These are phyloP conservation scores for Aegilops sharonensis DNA, from an alignment of 176 grass and related monocot genomes.

Conservation along the genomic window DNA sequence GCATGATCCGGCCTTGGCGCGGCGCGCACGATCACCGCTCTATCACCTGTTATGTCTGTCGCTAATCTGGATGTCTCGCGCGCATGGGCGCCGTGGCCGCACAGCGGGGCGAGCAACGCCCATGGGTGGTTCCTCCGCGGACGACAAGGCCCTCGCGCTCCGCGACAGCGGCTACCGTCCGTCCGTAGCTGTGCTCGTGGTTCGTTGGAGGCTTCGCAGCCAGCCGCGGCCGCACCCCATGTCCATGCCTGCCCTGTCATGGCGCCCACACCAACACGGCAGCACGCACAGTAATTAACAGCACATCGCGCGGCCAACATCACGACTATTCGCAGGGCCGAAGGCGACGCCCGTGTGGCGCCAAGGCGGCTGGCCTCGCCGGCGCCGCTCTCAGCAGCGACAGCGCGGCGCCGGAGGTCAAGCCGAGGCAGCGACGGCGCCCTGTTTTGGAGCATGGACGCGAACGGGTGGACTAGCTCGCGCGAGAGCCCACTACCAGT, in stretches of 20 bases:
- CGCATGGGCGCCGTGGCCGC: background rate
- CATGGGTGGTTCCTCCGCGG: background rate
- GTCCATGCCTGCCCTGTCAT: background rate
- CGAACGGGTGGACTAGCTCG: background rate
- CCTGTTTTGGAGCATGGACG: background rate
- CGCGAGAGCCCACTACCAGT: background rate
- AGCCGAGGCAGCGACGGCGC: background rate
- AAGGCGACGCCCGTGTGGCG: background rate
- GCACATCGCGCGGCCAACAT: background rate
- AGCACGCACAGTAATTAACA: background rate
- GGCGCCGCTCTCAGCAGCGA: background rate
- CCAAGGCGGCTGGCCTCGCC: background rate
- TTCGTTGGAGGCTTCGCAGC: background rate
- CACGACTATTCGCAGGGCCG: background rate
- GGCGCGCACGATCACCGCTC: background rate
- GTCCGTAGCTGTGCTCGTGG: background rate
- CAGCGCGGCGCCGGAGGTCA: conserved; percentile 1
- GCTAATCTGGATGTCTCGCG: background rate
- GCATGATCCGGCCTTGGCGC: background rate
- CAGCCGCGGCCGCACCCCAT: background rate
- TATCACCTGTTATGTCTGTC: background rate
- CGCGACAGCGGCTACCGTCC: background rate
- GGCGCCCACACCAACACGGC: background rate
- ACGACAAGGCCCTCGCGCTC: conserved; percentile 5
- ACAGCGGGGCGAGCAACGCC: background rate